phyloP scores from a whole-genome alignment of 169 alveolate species.

The Plasmodium gallinaceum region DNA sequence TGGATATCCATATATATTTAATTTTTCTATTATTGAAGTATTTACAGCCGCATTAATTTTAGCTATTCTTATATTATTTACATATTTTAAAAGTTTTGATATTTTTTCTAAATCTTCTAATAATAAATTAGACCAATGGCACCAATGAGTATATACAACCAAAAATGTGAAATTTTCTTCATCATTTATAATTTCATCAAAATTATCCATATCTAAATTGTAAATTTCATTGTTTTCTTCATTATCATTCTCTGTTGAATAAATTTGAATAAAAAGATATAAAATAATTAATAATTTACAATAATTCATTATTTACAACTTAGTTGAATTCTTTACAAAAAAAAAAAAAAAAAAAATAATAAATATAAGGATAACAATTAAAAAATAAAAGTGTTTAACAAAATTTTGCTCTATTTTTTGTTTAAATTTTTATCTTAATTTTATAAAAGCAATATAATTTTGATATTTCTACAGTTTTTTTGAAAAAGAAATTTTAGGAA shows the following conservation, averaged over 20 bases:
- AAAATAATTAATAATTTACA: neutral
- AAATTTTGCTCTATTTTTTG: too few relatives aligned
- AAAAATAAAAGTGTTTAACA: too few relatives aligned
- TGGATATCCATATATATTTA: constrained; percentile 60
- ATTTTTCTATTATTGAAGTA: constrained; percentile 29
- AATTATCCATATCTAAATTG: constrained; percentile 24
- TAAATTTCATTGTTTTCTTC: constrained; percentile 8
- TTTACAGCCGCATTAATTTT: constrained; percentile 58
- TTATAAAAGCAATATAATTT: too few relatives aligned
- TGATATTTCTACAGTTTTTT: too few relatives aligned
- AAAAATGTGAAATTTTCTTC: constrained; percentile 34
- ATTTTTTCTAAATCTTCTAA: constrained; percentile 50
- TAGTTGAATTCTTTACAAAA: too few relatives aligned
- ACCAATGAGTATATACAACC: constrained; percentile 72
- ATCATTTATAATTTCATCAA: constrained; percentile 26
- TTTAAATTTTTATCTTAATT: too few relatives aligned
- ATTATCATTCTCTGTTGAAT: neutral
- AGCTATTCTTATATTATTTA: constrained; percentile 19
- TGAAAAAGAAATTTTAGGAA: too few relatives aligned
- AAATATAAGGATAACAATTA: too few relatives aligned
- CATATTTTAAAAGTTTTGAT: constrained; percentile 43
- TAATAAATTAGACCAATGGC: constrained; percentile 30
- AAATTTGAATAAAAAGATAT: constrained; percentile 24
- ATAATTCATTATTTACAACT: too few relatives aligned
- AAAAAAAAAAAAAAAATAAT: too few relatives aligned